Evolutionary conservation across 2,329 filamentous ascomycete species (phyloP).

Genomic region (Myriosclerotinia duriaeana): DNA sequence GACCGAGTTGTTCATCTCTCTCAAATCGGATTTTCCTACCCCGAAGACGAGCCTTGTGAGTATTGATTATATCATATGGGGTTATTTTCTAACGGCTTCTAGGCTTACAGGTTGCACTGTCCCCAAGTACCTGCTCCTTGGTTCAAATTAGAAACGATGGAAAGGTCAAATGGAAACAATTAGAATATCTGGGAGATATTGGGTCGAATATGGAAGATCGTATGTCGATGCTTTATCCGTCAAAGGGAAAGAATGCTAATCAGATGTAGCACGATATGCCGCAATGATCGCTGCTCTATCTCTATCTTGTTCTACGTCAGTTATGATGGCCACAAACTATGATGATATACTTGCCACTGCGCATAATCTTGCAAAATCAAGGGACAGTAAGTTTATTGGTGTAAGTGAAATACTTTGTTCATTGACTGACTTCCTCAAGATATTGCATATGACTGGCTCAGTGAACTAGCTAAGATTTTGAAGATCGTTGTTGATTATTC

Average conservation of each 20-base stretch:
- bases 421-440: conserved; percentile 43
- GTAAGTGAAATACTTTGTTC: not conserved
- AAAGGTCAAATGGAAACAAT: conserved; percentile 57
- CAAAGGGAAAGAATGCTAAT: conserved; percentile 29
- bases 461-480: conserved; percentile 66
- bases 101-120: conserved; percentile 62
- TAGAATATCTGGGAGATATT: conserved; percentile 54
- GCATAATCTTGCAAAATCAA: conserved; percentile 38
- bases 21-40: conserved; percentile 76
- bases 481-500: conserved; percentile 80
- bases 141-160: conserved; percentile 59
- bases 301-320: conserved; percentile 50
- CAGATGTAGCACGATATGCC: conserved; percentile 50
- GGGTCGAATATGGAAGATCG: conserved; percentile 51
- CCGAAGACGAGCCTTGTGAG: conserved; percentile 64
- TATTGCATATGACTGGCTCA: conserved; percentile 62
- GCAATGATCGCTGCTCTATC: conserved; percentile 63
- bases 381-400: conserved; percentile 32
- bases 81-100: conserved; percentile 23
- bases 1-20: conserved; percentile 67
- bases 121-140: conserved; percentile 59
- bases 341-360: conserved; percentile 73
- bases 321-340: conserved; percentile 51
- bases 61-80: not conserved
- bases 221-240: conserved; percentile 39